A percentile compares a stretch with the other conserved stretches of the same genome.
phyloP scores from a whole-genome alignment of 768 basidiomycete species.

The Holtermanniella nyarrowii region DNA sequence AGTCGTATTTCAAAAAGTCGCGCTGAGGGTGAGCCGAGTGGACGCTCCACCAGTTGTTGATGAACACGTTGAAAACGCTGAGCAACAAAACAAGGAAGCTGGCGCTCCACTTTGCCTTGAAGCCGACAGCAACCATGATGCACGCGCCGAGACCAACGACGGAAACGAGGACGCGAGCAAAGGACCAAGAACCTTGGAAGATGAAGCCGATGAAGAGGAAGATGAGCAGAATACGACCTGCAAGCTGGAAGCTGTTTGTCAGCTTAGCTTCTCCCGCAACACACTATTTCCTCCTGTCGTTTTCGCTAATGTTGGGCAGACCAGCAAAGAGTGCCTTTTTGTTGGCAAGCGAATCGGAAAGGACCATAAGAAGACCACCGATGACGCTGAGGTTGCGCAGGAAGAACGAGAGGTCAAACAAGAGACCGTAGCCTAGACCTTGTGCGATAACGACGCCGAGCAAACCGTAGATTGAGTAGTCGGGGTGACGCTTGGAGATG shows the following conservation, averaged over 20 bases:
- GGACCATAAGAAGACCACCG: slow-evolving; percentile 97
- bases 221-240: slow-evolving; percentile 91
- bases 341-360: slow-evolving; percentile 86
- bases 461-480: slow-evolving; percentile 81
- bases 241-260: slow-evolving; percentile 73
- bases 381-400: slow-evolving; percentile 96
- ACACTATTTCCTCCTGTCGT: slow-evolving; percentile 96
- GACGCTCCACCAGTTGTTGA: slow-evolving; percentile 98
- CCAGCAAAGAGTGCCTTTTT: slow-evolving; percentile 83
- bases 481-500: slow-evolving; percentile 75
- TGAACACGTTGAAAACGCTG: slow-evolving; percentile 91
- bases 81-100: slow-evolving; percentile 85
- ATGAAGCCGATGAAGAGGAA: slow-evolving; percentile 99
- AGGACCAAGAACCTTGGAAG: slow-evolving; percentile 80
- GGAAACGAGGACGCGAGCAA: slow-evolving; percentile 75
- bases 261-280: slow-evolving; percentile 29
- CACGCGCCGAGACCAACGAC: slow-evolving; percentile 85
- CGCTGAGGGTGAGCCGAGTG: slow-evolving; percentile 85
- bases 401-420: slow-evolving; percentile 99
- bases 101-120: slow-evolving; percentile 99
- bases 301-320: slow-evolving; percentile 79
- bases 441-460: slow-evolving; percentile 85
- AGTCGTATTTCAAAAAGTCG: slow-evolving; percentile 99
- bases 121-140: slow-evolving; percentile 91
- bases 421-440: slow-evolving; percentile 90